phyloP scores from a whole-genome alignment of 495 filamentous ascomycete species.

The Immersiella caudata region DNA sequence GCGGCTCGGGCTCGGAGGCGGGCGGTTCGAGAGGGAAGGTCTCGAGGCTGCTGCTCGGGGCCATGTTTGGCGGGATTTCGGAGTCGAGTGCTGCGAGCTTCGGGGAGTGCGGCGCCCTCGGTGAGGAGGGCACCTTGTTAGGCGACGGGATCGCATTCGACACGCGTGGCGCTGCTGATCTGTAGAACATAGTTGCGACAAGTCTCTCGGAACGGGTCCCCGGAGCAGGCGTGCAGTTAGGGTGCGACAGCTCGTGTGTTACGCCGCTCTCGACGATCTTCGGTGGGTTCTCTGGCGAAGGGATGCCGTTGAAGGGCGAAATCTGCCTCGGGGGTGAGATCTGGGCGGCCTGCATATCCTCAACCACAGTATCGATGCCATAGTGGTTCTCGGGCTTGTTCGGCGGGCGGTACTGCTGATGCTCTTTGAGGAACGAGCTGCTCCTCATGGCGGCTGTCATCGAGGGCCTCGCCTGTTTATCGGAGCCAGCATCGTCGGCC shows the following conservation, averaged over 20 bases:
- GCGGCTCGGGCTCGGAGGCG: constrained; percentile 60
- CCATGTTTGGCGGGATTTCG: constrained; percentile 55
- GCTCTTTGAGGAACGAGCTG: constrained; percentile 70
- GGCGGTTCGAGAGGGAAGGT: constrained; percentile 74
- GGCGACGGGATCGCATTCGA: constrained; percentile 40
- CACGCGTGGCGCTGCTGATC: constrained; percentile 45
- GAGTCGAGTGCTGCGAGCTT: constrained; percentile 38
- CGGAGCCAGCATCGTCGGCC: constrained; percentile 38
- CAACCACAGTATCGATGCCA: constrained; percentile 58
- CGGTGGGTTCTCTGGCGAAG: constrained; percentile 53
- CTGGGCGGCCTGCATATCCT: constrained; percentile 43
- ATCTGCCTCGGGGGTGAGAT: constrained; percentile 42
- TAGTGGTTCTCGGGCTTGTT: constrained; percentile 54
- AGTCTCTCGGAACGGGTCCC: constrained; percentile 50
- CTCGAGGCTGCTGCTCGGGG: constrained; percentile 67
- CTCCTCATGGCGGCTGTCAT: constrained; percentile 59
- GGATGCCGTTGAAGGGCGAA: constrained; percentile 55
- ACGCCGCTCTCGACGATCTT: constrained; percentile 60
- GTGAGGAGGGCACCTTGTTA: constrained; percentile 29
- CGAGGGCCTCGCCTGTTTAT: constrained; percentile 45
- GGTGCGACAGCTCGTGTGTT: constrained; percentile 58
- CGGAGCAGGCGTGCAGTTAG: constrained; percentile 54
- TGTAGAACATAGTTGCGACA: constrained; percentile 72
- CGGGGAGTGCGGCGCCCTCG: constrained; percentile 31
- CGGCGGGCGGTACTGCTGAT: constrained; percentile 73